Base-by-base conservation (phyloP, 2,329 filamentous ascomycete species). In the Trichophyton simii region DNA sequence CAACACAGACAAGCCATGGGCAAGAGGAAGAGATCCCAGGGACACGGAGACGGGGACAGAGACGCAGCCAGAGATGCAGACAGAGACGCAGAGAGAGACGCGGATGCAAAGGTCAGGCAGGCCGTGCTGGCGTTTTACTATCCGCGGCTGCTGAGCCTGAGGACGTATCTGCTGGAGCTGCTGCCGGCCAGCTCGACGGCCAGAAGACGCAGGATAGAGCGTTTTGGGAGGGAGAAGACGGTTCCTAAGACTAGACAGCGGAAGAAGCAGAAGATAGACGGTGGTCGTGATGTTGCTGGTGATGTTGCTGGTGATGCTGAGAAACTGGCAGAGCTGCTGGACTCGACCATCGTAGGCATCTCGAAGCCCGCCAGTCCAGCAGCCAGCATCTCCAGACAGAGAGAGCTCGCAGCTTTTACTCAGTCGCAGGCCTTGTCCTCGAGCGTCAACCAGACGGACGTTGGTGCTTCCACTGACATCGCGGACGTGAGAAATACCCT, bases 111-210 rank as follows among this genome's bases (percentile, higher is more conserved):
- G 38, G 15, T 42, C 22, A 18, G 31, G 41, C 85, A 89, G 69
- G 82, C 83, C 60, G 80, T 94, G 38, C 78, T 95, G 61, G 79
- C 79, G 54, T 80, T 82, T 64, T 88, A 86, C 74, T 95, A 91
- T 73, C 74, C 80, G 6, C 74, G 79, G 55, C 80, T 91, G 11
- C 72, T 83, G 61, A 85, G 85, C 0, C 76, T 96, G 62, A 84
- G 89, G 67, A 79, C 87, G 62, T 88, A 89, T 75, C 76, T 91
- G 44, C 76, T 91, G 57, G 77, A 77, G 20, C 82, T 79, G 63
- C 80, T 95, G 9, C 87, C 88, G 0, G 66, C 72, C n/a, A 79
- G 83, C 9, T 92, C 89, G 3, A 87, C 76, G 63, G 72, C 73
- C 60, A 76, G 79, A 52, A 77, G 75, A 48, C 76, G 79, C 42